A percentile compares a stretch with the other conserved stretches of the same genome.
phyloP scores from a whole-genome alignment of 169 alveolate genomes.

The Eimeria zaria region DNA sequence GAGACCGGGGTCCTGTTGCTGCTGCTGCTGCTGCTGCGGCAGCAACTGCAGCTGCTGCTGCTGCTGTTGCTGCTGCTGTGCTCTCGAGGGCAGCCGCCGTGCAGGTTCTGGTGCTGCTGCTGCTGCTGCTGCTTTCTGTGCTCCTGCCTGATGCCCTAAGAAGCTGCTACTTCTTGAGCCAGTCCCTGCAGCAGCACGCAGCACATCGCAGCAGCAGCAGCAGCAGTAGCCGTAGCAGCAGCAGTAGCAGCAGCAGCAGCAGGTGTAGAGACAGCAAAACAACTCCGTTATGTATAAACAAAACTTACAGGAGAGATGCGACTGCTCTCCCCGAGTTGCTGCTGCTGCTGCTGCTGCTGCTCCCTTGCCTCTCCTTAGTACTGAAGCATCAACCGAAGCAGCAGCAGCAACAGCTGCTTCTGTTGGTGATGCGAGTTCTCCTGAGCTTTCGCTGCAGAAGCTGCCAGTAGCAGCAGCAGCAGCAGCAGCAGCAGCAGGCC shows the following conservation, averaged over 20 bases:
- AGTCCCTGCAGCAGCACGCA: conserved; percentile 30
- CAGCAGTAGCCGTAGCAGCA: background rate
- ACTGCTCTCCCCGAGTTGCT: background rate
- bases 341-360: conserved; percentile 56
- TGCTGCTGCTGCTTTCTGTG: conserved; percentile 27
- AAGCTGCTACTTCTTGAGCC: conserved; percentile 2
- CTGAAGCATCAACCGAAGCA: background rate
- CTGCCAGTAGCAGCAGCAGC: conserved; percentile 15
- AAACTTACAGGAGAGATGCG: background rate
- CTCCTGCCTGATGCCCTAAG: background rate
- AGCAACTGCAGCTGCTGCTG: background rate
- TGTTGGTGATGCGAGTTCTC: background rate
- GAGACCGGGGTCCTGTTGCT: conserved; percentile 23
- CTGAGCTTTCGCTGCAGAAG: background rate
- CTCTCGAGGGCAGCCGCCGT: conserved; percentile 9
- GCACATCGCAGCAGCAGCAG: background rate
- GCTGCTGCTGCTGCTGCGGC: conserved; percentile 24
- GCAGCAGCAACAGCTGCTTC: conserved; percentile 11
- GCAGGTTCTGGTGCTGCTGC: background rate
- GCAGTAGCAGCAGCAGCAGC: background rate
- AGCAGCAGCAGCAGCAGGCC: conserved; percentile 41
- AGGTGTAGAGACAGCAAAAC: background rate
- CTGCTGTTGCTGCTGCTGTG: conserved; percentile 14
- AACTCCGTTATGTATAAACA: background rate
- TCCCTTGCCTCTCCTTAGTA: background rate